A percentile compares a stretch with the other conserved stretches of the same genome.
phyloP scores from a whole-genome alignment of 176 grass and related monocot genomes.

The Melocanna baccifera region DNA sequence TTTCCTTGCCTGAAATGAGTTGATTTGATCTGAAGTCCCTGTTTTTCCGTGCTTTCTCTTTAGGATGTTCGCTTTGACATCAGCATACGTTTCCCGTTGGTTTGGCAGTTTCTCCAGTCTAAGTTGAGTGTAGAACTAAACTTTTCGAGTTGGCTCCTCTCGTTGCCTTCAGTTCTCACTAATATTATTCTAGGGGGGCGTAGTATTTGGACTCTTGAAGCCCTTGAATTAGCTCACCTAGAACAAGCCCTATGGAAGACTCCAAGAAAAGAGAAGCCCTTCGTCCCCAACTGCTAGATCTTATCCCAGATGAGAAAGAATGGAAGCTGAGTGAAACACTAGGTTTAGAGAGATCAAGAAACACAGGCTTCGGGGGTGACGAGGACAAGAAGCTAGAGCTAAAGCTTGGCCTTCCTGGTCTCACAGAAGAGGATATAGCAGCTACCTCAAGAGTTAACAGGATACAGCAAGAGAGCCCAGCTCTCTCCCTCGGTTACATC shows the following conservation, averaged over 20 bases:
- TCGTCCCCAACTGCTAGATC: constrained; percentile 68
- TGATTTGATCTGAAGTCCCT: constrained; percentile 14
- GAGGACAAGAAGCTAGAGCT: constrained; percentile 82
- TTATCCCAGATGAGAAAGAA: constrained; percentile 67
- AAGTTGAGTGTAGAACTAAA: constrained; percentile 52
- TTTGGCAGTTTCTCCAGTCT: constrained; percentile 19
- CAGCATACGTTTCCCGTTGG: neutral
- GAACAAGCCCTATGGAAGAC: constrained; percentile 52
- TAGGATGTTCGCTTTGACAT: constrained; percentile 32
- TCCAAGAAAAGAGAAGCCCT: constrained; percentile 31
- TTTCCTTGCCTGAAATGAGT: constrained; percentile 6
- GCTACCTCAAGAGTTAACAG: constrained; percentile 5
- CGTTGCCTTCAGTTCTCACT: constrained; percentile 21
- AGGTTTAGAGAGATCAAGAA: constrained; percentile 3
- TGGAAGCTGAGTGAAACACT: constrained; percentile 41
- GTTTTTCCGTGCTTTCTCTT: constrained; percentile 2
- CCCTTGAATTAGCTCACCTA: constrained; percentile 17
- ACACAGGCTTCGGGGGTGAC: constrained; percentile 30
- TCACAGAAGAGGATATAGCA: constrained; percentile 17
- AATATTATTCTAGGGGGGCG: constrained; percentile 1
- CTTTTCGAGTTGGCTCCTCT: constrained; percentile 5
- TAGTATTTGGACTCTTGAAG: constrained; percentile 18
- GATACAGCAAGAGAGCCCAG: constrained; percentile 34
- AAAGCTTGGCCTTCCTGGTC: constrained; percentile 77
- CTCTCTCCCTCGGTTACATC: constrained; percentile 58